Base-by-base conservation (phyloP, 2,329 filamentous ascomycete genomes). In the Xylaria sp. region DNA sequence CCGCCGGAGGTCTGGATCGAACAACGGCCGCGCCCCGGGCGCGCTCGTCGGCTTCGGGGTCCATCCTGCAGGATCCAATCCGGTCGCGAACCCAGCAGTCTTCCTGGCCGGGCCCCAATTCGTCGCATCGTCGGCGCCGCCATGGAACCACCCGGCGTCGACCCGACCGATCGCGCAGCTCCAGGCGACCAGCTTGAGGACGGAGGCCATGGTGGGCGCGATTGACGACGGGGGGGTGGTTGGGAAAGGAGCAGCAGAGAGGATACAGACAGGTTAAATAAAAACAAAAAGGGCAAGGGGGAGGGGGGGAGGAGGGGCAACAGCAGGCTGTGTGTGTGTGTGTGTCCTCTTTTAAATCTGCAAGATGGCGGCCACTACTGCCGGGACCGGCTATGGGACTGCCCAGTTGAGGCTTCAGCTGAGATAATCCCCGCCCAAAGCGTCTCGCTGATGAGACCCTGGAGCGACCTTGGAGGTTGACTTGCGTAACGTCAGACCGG, bases 61-160 rank as follows among this genome's bases (percentile, higher is more conserved):
- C 67, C 63, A 67, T 61, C 57, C 61, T 51, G 56, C 51, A 58
- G 63, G 53, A 57, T 61, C 60, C 47, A 59, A 49, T 19, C 53
- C 56, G 24, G 56, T 46, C 40, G 52, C 50, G 41, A n/a, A n/a
- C n/a, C 48, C 51, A 40, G 29, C 44, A 39, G 59, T 68, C 39
- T 62, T 52, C 34, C 48, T 67, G 44, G 63, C 63, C 60, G 64
- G 64, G 52, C 61, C 58, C 68, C 68, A 68, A 63, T 59, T 61
- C 56, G 53, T 59, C 50, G 60, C 55, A 58, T 60, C 18, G 51
- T 46, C 40, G 41, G 50, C 54, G 41, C 53, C 46, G 48, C 61
- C 41, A 20, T 44, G 52, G 29, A 63, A 58, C 54, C 64, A 59
- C 47, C 61, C 60, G 37, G 64, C 67, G 56, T 66, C 50, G 39